Conservation (phyloP, 345 rosid genomes). For the Gossypium turneri region DNA sequence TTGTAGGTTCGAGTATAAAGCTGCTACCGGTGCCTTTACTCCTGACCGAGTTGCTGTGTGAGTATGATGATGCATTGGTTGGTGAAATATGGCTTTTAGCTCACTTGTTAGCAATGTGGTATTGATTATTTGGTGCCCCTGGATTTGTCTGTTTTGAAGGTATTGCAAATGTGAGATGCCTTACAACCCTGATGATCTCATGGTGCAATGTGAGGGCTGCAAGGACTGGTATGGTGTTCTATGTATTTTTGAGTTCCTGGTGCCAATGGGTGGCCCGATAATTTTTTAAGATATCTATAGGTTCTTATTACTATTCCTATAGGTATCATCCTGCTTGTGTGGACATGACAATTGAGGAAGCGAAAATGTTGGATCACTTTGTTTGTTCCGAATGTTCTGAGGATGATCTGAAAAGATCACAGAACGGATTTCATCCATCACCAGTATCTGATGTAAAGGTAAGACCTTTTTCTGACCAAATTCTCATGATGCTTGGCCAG, state of each 20-base stretch:
- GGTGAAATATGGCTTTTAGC: conserved; percentile 1
- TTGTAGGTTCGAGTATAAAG: conserved; percentile 83
- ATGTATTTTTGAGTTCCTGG: not conserved
- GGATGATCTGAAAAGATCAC: conserved; percentile 52
- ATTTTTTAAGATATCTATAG: not conserved
- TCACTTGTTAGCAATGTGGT: not conserved
- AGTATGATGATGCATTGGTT: conserved; percentile 34
- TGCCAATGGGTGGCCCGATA: not conserved
- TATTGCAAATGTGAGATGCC: conserved; percentile 96
- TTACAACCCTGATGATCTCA: conserved; percentile 87
- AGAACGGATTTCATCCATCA: conserved; percentile 57
- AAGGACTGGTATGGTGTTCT: conserved; percentile 72
- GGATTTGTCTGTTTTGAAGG: conserved; percentile 37
- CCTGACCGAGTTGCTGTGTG: conserved; percentile 93
- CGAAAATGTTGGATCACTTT: conserved; percentile 76
- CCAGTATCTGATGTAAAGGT: conserved; percentile 52
- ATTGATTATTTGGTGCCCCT: conserved; percentile 13
- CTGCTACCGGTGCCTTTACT: conserved; percentile 74
- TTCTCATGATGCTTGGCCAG: not conserved
- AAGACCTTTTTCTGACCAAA: conserved; percentile 11
- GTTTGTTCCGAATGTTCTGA: conserved; percentile 71
- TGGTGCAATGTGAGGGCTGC: conserved; percentile 94
- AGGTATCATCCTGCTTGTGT: conserved; percentile 97
- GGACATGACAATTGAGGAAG: conserved; percentile 77
- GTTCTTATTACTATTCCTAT: conserved; percentile 14